phyloP scores from a whole-genome alignment of 1,284 basidiomycete species.

The Ceratobasidium sp. region DNA sequence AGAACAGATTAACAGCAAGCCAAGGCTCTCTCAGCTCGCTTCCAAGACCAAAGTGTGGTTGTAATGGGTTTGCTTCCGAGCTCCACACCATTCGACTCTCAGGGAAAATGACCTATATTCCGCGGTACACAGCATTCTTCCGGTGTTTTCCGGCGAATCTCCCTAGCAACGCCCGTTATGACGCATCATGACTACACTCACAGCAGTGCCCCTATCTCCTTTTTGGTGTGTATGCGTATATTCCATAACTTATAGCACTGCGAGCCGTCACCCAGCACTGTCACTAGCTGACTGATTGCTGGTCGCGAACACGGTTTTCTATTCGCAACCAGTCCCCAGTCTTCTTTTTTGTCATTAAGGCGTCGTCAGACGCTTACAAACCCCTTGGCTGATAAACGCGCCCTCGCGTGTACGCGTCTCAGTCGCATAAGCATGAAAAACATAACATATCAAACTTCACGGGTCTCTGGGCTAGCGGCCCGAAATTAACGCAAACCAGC shows the following conservation, averaged over 20 bases:
- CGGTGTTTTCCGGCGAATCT: conserved; percentile 15
- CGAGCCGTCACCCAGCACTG: too few relatives aligned
- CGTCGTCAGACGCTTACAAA: too few relatives aligned
- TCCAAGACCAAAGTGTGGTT: background rate
- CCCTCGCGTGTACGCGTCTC: too few relatives aligned
- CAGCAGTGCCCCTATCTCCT: background rate
- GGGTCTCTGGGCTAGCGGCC: too few relatives aligned
- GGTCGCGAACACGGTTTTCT: too few relatives aligned
- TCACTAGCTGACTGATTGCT: too few relatives aligned
- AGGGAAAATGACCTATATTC: background rate
- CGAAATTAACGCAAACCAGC: too few relatives aligned
- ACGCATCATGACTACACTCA: background rate
- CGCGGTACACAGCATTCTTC: conserved; percentile 6
- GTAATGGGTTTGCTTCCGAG: conserved; percentile 13
- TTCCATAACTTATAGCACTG: background rate
- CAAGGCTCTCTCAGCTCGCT: background rate
- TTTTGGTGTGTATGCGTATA: background rate
- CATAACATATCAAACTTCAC: too few relatives aligned
- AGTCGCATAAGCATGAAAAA: too few relatives aligned
- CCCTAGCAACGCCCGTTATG: conserved; percentile 14
- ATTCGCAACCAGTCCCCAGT: too few relatives aligned
- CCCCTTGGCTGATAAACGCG: too few relatives aligned
- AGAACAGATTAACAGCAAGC: conserved; percentile 8
- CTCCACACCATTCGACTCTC: background rate
- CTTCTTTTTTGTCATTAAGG: too few relatives aligned